Percentiles rank a stretch among this genome's conserved stretches.
phyloP scores from a whole-genome alignment of 371 early-diverging fungal genomes.

The Batkoa obscura region DNA sequence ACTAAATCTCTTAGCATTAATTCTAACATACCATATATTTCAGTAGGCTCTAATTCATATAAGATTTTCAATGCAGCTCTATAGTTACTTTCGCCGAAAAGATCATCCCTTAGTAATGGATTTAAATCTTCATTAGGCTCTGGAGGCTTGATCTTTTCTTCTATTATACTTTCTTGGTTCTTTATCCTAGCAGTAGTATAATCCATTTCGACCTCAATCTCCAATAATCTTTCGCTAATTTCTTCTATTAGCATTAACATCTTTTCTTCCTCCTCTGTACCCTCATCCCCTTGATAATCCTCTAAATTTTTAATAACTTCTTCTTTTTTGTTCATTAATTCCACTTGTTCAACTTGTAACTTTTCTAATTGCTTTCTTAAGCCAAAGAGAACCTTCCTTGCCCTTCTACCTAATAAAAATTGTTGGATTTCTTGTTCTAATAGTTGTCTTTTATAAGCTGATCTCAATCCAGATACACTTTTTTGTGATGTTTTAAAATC shows the following conservation, averaged over 20 bases:
- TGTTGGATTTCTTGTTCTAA: slow-evolving; percentile 4
- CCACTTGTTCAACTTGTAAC: background rate
- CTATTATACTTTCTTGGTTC: background rate
- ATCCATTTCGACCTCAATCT: background rate
- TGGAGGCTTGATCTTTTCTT: background rate
- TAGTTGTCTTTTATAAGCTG: background rate
- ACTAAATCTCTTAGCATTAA: slow-evolving; percentile 3
- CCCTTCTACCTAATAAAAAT: background rate
- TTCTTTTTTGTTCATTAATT: background rate
- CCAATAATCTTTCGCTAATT: background rate
- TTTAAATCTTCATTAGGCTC: background rate
- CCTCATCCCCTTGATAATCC: background rate
- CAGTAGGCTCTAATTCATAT: slow-evolving; percentile 1
- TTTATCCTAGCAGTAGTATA: slow-evolving; percentile 5
- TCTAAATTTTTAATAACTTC: background rate
- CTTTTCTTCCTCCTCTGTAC: background rate
- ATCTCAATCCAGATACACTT: background rate
- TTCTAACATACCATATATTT: slow-evolving; percentile 4
- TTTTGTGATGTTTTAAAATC: slow-evolving; percentile 1
- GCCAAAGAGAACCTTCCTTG: background rate
- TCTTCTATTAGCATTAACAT: background rate
- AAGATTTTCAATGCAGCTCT: slow-evolving; percentile 2
- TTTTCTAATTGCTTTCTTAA: background rate
- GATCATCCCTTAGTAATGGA: background rate
- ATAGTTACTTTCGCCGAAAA: slow-evolving; percentile 3